Percentiles rank a stretch among this genome's conserved stretches.
phyloP scores from a whole-genome alignment of 2,329 filamentous ascomycete species.

The Elsinoe batatas region DNA sequence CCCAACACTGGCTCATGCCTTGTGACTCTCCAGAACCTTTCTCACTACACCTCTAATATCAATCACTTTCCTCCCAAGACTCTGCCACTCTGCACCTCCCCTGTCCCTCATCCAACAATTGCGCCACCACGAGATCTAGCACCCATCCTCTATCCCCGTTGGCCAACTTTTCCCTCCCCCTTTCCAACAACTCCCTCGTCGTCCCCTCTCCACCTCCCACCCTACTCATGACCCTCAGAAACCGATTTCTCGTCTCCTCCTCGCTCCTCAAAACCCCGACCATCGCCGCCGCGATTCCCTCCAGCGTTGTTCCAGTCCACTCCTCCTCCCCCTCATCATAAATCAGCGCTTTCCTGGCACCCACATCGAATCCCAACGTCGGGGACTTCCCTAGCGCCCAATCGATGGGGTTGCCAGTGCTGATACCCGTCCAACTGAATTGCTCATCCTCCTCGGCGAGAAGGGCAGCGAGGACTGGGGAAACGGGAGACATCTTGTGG shows the following conservation, averaged over 20 bases:
- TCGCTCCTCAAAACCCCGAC: constrained; percentile 39
- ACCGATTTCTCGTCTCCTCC: constrained; percentile 46
- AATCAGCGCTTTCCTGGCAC: constrained; percentile 39
- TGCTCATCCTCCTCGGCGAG: constrained; percentile 12
- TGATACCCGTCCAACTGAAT: constrained; percentile 17
- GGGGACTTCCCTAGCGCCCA: constrained; percentile 48
- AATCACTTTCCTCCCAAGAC: constrained; percentile 16
- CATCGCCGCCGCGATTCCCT: constrained; percentile 42
- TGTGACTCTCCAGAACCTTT: constrained; percentile 1
- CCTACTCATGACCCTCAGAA: constrained; percentile 46
- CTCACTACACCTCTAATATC: constrained; percentile 10
- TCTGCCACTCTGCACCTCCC: constrained; percentile 13
- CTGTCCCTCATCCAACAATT: constrained; percentile 15
- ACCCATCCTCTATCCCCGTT: constrained; percentile 9
- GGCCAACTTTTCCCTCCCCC: constrained; percentile 1
- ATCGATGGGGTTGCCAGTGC: constrained; percentile 17
- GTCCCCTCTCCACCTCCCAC: constrained; percentile 12
- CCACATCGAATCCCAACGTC: constrained; percentile 50
- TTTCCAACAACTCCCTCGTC: constrained; percentile 12
- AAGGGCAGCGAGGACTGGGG: constrained; percentile 21
- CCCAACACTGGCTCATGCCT: neutral
- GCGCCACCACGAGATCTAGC: constrained; percentile 15
- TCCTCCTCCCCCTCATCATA: constrained; percentile 45
- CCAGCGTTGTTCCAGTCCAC: constrained; percentile 41
- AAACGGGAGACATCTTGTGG: no score